Evolutionary conservation across 116 monocot species (phyloP).

Genomic region (Dioscorea cayenensis): DNA sequence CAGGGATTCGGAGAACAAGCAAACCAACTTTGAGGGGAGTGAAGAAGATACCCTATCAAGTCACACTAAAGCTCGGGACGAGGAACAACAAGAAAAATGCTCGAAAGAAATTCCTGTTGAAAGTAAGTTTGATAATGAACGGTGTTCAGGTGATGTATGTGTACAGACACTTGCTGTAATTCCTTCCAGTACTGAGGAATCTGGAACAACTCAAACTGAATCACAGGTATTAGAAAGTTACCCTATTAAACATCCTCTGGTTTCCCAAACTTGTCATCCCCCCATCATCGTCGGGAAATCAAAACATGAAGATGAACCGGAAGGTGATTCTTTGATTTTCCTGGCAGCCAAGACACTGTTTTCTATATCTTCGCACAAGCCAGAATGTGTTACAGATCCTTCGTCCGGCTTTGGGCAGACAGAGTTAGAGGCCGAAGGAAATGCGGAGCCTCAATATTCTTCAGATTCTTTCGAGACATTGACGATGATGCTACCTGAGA

Average conservation of each 20-base stretch:
- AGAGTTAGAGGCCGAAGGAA: background rate
- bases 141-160: background rate
- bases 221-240: background rate
- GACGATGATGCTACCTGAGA: slow-evolving; percentile 43
- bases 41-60: background rate
- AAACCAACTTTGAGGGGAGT: background rate
- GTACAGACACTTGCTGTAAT: background rate
- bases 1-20: background rate
- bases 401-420: background rate
- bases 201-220: slow-evolving; percentile 10
- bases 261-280: background rate
- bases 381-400: background rate
- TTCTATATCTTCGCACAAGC: slow-evolving; percentile 8
- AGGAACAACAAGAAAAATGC: background rate
- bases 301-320: background rate
- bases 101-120: background rate
- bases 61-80: background rate
- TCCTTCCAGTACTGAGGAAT: slow-evolving; percentile 3
- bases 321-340: slow-evolving; percentile 14
- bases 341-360: slow-evolving; percentile 30
- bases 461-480: slow-evolving; percentile 67
- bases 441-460: slow-evolving; percentile 23
- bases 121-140: background rate
- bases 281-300: background rate
- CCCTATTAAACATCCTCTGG: background rate